Evolutionary conservation across 495 filamentous ascomycete genomes (phyloP), one percentile per base, ranked within the genome.

Genomic region (Hypoxylon cercidicola): DNA sequence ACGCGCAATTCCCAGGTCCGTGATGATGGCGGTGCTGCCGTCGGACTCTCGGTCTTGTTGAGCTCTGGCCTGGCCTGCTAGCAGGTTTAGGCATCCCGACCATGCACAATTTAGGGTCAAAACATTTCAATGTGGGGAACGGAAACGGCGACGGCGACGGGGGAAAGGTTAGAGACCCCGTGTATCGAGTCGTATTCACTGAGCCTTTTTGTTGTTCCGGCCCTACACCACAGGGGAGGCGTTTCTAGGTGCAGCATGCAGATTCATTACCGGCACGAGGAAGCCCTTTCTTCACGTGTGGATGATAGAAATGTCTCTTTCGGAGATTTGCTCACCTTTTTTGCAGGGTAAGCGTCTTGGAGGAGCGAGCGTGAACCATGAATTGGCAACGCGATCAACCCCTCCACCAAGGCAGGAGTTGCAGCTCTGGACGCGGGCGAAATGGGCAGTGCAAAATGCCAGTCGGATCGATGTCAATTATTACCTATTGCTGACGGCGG

Each of bases 261-360:
- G 15, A 37, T 18, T 18, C 20, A 55, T 40, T 40, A 32, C 41
- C 40, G 30, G 45, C 50, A 68, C 44, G 41, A 41, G 25, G 43
- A 55, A n/a, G n/a, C n/a, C n/a, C n/a, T 47, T 53, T 63, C 16
- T 60, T 58, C 57, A 51, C 64, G 46, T 57, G 59, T 40, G 25
- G 54, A 59, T 34, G 48, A 45, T 34, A 23, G 49, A 60, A 44
- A 49, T 62, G 58, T 67, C 64, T 32, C 30, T 32, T 32, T 67
- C 58, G 64, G 64, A 67, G 57, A 57, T 66, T 52, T 57, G 13
- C 20, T 57, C 35, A 60, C 52, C 28, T 40, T 35, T 66, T 61
- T 46, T 30, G 39, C 60, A 44, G 49, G 28, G 54, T 48, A 55
- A 34, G 43, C 2, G 35, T 40, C 15, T 43, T 45, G 35, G 18